phyloP scores from a whole-genome alignment of 2,329 filamentous ascomycete species.

The Aureobasidium sp. region DNA sequence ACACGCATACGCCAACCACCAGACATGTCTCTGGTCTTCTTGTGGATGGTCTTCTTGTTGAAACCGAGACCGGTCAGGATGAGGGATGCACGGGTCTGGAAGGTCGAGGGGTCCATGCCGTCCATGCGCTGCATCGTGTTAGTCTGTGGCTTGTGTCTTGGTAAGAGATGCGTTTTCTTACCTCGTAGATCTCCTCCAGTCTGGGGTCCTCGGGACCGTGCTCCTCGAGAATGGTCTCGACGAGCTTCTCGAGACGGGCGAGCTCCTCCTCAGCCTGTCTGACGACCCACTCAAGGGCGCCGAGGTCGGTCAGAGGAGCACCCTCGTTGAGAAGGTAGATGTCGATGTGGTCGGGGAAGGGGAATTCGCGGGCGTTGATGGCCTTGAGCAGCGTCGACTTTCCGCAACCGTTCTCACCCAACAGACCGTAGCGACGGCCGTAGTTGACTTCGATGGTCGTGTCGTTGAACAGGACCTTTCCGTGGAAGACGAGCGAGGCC shows the following conservation, averaged over 20 bases:
- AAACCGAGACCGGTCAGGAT: conserved; percentile 98
- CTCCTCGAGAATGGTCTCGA: conserved; percentile 83
- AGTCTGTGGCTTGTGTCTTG: conserved; percentile 10
- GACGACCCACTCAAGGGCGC: conserved; percentile 95
- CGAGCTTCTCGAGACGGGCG: conserved; percentile 76
- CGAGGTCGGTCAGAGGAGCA: conserved; percentile 77
- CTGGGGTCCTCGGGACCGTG: conserved; percentile 86
- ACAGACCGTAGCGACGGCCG: conserved; percentile 83
- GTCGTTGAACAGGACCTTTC: conserved; percentile 89
- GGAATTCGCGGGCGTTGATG: conserved; percentile 87
- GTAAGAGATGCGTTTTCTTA: conserved; percentile 41
- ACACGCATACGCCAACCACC: conserved; percentile 99
- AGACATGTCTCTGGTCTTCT: conserved; percentile 99
- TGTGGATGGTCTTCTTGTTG: conserved; percentile 95
- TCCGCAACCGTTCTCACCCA: conserved; percentile 98
- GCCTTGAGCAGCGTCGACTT: conserved; percentile 97
- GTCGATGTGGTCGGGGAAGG: conserved; percentile 91
- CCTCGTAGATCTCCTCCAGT: conserved; percentile 91
- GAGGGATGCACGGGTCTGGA: conserved; percentile 87
- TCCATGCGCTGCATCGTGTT: conserved; percentile 63
- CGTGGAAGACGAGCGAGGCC: conserved; percentile 91
- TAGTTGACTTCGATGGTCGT: conserved; percentile 88
- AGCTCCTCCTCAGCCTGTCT: conserved; percentile 89
- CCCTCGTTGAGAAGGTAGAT: conserved; percentile 98
- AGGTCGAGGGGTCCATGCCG: conserved; percentile 96